phyloP scores from a whole-genome alignment of 2,329 filamentous ascomycete genomes.

The Metarhizium rileyi region DNA sequence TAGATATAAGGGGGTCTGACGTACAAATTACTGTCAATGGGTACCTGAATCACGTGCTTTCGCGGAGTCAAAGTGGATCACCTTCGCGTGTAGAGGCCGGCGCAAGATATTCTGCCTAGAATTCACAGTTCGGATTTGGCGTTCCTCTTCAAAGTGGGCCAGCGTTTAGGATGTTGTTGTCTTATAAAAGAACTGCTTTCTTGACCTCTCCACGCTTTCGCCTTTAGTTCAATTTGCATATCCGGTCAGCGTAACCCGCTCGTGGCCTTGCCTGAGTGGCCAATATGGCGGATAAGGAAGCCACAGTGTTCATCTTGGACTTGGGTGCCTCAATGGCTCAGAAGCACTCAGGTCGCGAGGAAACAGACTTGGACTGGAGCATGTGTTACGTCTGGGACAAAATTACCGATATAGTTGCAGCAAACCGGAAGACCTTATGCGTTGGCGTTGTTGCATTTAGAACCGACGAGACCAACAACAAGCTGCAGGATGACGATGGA shows the following conservation, averaged over 20 bases:
- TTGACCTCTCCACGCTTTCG: background rate
- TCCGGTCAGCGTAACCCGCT: background rate
- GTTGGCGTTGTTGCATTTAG: slow-evolving; percentile 75
- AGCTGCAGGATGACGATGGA: slow-evolving; percentile 55
- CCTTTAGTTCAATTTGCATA: background rate
- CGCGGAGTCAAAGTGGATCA: slow-evolving; percentile 18
- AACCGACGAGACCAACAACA: slow-evolving; percentile 67
- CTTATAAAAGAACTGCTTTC: background rate
- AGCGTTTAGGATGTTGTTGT: background rate
- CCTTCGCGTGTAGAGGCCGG: background rate
- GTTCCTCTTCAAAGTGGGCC: background rate
- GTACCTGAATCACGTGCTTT: slow-evolving; percentile 21
- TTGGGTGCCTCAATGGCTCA: slow-evolving; percentile 77
- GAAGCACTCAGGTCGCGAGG: slow-evolving; percentile 56
- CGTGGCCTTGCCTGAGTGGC: background rate
- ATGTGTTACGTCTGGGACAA: slow-evolving; percentile 95
- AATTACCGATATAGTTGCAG: slow-evolving; percentile 57
- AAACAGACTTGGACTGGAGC: slow-evolving; percentile 80
- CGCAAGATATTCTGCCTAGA: slow-evolving; percentile 11
- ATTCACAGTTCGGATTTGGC: background rate
- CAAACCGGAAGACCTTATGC: slow-evolving; percentile 57
- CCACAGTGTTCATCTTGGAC: slow-evolving; percentile 85
- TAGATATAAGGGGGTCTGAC: too few species aligned
- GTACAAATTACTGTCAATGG: too few species aligned
- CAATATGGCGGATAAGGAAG: slow-evolving; percentile 83